Evolutionary conservation across 177 flowering plant species (phyloP), one percentile per base, ranked within the genome.

Genomic region (Vitis hybrid): DNA sequence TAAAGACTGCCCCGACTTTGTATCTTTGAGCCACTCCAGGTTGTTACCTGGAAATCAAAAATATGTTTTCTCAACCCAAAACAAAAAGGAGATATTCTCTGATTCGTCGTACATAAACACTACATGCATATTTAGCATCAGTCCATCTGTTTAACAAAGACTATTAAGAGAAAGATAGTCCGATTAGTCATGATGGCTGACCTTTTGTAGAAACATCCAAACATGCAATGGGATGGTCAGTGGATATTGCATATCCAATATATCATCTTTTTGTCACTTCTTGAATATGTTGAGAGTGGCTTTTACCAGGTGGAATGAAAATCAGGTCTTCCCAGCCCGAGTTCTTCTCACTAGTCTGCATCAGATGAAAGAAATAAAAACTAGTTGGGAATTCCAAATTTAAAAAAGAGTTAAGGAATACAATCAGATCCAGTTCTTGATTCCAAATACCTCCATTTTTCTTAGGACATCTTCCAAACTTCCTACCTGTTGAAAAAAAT

Each of bases 261-360:
- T 60, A 52, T 90, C 83, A 91, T 65, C 85, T 87, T 51, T 81
- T 78, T 27, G 73, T 79, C 63, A 90, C 88, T 73, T 93, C 97
- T 70, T 87, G 83, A 63, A 93, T 68, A 82, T 93, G 97, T 73
- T 91, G 95, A 6, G 87, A 79, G 76, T 82, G 87, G 79, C 90
- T 93, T 85, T 89, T 92, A 55, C 99, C 98, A 56, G 99, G 99
- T 27, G 98, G 97, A 79, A 96, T 83, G 70, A 93, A 93, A 58
- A 92, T 85, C 64, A 96, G 73, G 81, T 96, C 99, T 73, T 91
- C 98, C 99, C 99, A 96, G 46, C 90, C 97, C 1, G 92, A 94
- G 71, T 90, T 89, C 76, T 81, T 89, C 68, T 85, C 91, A 70
- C 81, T 96, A 72, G 76, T 82, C 99, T 95, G 83, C 68, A 76